Base-by-base conservation (phyloP, 1,284 basidiomycete species). In the Apiotrichum montevideense region DNA sequence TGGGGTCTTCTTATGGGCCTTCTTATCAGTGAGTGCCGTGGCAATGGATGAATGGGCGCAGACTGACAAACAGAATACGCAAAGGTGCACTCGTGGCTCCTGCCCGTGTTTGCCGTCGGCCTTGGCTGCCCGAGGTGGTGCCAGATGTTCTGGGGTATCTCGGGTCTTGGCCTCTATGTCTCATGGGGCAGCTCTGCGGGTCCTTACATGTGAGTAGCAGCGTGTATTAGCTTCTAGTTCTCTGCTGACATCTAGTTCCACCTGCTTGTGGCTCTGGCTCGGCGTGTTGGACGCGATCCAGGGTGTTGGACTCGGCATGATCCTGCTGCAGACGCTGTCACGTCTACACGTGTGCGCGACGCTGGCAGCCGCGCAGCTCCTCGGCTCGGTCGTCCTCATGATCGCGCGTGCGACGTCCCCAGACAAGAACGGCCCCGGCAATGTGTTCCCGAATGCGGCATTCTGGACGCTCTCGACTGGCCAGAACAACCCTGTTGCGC, bases 291-390 rank as follows among this genome's bases (percentile, higher is more conserved):
- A 92, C 73, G 90, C 91, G 39, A 80, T 95, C 45, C 91, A 95
- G 73, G 91, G 91, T 77, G 91, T 94, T 44, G 91, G 91, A 41
- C 79, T 95, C 53, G 91, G 91, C 65, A 89, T 94, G 88, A 94
- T 95, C 70, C 81, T 95, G 14, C 84, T 95, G 15, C 90, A 92
- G 82, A 94, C 91, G 7, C 79, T 95, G 13, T 94, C 91, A 21
- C 87, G 91, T 65, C 80, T 94, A 29, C 91, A 95, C 69, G 91
- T 95, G 39, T 93, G 90, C 66, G 90, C 89, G 4, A 94, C 91
- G 8, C 81, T 95, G 43, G 90, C 87, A 10, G 86, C 91, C 59
- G 85, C 91, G 3, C 91, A 94, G 62, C 65, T 77, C 43, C 58
- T 79, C 50, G 78, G 78, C 56, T 76, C 78, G 9, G 60, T 65